Evolutionary conservation across 495 filamentous ascomycete species (phyloP).

Genomic region (Tuber calosporum): DNA sequence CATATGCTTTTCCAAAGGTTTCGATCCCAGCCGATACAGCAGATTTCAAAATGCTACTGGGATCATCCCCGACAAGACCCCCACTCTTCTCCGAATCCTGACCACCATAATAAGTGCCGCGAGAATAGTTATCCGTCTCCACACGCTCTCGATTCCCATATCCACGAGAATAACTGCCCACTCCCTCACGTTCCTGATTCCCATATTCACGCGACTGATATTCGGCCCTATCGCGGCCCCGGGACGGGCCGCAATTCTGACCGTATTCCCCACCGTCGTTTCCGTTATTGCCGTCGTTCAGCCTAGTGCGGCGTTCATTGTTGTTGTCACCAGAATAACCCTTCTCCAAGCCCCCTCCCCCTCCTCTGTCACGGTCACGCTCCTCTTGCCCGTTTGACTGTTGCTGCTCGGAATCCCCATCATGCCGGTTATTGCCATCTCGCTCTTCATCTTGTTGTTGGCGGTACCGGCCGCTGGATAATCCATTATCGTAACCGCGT

Average conservation of each 20-base stretch:
- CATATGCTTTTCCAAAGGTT: slow-evolving; percentile 27
- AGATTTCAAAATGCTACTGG: slow-evolving; percentile 12
- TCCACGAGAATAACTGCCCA: not conserved
- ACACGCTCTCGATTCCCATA: not conserved
- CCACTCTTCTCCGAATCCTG: not conserved
- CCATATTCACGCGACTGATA: not conserved
- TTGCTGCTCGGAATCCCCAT: not conserved
- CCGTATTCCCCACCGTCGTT: not conserved
- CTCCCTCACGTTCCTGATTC: not conserved
- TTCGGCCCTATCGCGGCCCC: not conserved
- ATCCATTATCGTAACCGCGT: not conserved
- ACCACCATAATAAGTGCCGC: not conserved
- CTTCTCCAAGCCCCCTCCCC: slow-evolving; percentile 2
- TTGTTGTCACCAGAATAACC: slow-evolving; percentile 4
- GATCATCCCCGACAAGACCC: not conserved
- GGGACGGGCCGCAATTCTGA: not conserved
- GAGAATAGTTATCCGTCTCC: not conserved
- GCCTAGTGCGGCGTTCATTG: not conserved
- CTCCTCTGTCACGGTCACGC: not conserved
- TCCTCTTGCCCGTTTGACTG: not conserved
- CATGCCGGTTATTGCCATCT: slow-evolving; percentile 9
- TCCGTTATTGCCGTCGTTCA: not conserved
- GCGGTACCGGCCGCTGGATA: slow-evolving; percentile 14
- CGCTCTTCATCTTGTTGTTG: slow-evolving; percentile 6
- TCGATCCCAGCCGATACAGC: slow-evolving; percentile 18